phyloP scores from a whole-genome alignment of 257 asterid species.

The Haberlea rhodopensis region DNA sequence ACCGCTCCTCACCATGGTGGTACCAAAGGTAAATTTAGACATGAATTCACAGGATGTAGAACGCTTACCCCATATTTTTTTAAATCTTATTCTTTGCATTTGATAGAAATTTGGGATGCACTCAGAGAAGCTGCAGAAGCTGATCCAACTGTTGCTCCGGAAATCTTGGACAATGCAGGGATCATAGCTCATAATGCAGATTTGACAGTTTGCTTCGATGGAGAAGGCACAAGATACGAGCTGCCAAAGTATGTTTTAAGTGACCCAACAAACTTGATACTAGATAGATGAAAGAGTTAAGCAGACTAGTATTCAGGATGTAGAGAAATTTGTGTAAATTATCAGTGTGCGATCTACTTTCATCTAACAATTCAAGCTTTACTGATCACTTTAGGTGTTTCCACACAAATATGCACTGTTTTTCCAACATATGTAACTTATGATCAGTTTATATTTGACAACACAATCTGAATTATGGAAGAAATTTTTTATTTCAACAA shows the following conservation, averaged over 20 bases:
- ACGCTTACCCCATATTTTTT: neutral
- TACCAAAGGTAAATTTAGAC: constrained; percentile 44
- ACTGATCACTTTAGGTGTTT: neutral
- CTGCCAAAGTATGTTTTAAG: constrained; percentile 76
- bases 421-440: neutral
- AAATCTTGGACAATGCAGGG: constrained; percentile 65
- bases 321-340: neutral
- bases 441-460: neutral
- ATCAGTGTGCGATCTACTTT: neutral
- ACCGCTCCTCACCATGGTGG: constrained; percentile 94
- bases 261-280: constrained; percentile 76
- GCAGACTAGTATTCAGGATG: neutral
- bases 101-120: constrained; percentile 77
- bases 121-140: constrained; percentile 81
- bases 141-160: constrained; percentile 54
- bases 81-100: neutral
- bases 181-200: constrained; percentile 59
- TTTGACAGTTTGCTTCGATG: constrained; percentile 71
- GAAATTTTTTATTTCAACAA: neutral
- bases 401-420: neutral
- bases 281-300: constrained; percentile 27
- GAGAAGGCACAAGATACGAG: constrained; percentile 73
- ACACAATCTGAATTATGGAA: neutral
- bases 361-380: neutral
- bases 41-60: neutral